Evolutionary conservation across 2,329 filamentous ascomycete species (phyloP), one percentile per base, ranked within the genome.

Genomic region (Cytospora mali): DNA sequence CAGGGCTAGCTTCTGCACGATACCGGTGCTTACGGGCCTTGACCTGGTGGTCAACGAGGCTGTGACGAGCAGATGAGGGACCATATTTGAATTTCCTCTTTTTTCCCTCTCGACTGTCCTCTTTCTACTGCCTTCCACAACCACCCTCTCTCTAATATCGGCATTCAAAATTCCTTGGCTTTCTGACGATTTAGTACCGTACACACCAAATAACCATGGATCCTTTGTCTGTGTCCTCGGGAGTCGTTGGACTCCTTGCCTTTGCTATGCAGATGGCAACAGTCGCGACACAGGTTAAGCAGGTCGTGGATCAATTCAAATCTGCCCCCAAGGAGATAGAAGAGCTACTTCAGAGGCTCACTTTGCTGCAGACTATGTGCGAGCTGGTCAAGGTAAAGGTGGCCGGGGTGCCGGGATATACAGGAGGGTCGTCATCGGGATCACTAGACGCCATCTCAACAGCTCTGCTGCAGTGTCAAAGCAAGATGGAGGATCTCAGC

Each of bases 231-330:
- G 27, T 54, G 5, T 27, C 50, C 33, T 46, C 57, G 9, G 57
- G 33, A 13, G 13, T 59, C 11, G 35, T 48, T 1, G 57, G 57
- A 9, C 21, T 59, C 13, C 27, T 54, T 4, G 50, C 33, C 27
- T 59, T 59, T 6, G 18, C 27, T 27, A 16, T 59, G 1, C 50
- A 59, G 18, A 21, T 59, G 35, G 49, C 27, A 9, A 59, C 53
- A 27, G 31, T 23, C 9, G 57, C 56, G 0, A 27, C 48, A 10
- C n/a, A 21, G 16, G 25, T 52, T 0, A 39, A 21, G 48, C n/a
- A 18, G 2, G 57, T 35, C 5, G n/a, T 59, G 2, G 57, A 53
- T 25, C 23, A 53, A 0, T 4, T 59, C 4, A 59, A 59, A 2
- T 59, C 35, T 9, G 57, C 49, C 14, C 35, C 33, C 3, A 53